Base-by-base conservation (phyloP, 2,329 filamentous ascomycete genomes). In the Fusarium annulatum region DNA sequence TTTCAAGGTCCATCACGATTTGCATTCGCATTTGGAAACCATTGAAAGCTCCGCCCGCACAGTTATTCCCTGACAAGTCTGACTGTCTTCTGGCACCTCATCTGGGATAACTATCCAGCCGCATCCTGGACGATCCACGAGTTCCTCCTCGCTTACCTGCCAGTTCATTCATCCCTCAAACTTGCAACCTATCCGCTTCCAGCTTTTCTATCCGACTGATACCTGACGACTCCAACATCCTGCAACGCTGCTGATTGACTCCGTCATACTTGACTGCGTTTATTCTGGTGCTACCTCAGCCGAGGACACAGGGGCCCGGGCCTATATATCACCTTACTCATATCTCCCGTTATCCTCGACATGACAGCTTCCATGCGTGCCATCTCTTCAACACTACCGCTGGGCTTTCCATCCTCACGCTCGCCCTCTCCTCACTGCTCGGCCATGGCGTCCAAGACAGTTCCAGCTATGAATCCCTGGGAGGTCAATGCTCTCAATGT, bases 401-500 rank as follows among this genome's bases (percentile, higher is more conserved):
- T 56, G 34, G 34, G 60, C 23, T 43, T 65, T 26, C 52, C 64
- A 34, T n/a, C 60, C 26, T 68, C 67, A 21, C 53, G 55, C 26
- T 61, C 66, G 28, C 62, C 51, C 8, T 64, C 67, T 33, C 56
- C 59, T 58, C 51, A 53, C 18, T 66, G 36, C 28, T 58, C 62
- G 46, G n/a, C 58, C 41, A 77, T 76, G 71, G 52, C 64, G 28
- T 71, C 72, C 33, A 76, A 62, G 51, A 56, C 68, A 21, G 55
- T 64, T 52, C 51, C 69, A 23, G 48, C 61, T 15, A 75, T 78
- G 74, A 79, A 79, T 33, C 73, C 77, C 4, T 79, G 77, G 77
- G 77, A 79, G 63, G 51, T 75, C 28, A 67, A 72, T 38, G 77
- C 77, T 49, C 59, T 79, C 15, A 69, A 79, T 38, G 77, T 79